These are phyloP conservation scores for Eucalyptus urophylla DNA, from an alignment of 345 rosid species.

Conservation along the genomic window DNA sequence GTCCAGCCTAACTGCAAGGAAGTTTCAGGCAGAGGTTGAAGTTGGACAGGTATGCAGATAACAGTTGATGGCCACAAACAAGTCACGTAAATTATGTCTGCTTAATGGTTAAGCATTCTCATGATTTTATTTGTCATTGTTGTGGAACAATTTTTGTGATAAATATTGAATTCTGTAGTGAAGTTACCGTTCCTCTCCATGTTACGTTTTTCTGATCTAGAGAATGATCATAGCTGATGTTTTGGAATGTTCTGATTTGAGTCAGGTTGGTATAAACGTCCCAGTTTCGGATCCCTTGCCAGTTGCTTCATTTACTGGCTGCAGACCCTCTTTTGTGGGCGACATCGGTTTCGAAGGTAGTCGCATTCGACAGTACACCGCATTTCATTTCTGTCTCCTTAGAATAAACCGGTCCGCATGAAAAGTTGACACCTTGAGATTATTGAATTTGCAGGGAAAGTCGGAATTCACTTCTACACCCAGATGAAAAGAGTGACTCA, in stretches of 20 bases:
- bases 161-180: not conserved
- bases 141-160: not conserved
- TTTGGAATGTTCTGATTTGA: not conserved
- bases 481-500: constrained; percentile 40
- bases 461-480: constrained; percentile 39
- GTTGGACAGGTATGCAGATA: constrained; percentile 64
- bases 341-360: constrained; percentile 41
- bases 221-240: not conserved
- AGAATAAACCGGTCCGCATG: not conserved
- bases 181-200: not conserved
- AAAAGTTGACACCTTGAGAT: not conserved
- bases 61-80: not conserved
- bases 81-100: not conserved
- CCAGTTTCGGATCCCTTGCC: constrained; percentile 31
- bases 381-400: not conserved
- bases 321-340: constrained; percentile 35
- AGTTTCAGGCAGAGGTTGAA: constrained; percentile 84
- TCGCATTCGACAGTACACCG: not conserved
- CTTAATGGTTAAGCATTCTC: not conserved
- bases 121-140: not conserved
- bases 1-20: constrained; percentile 87
- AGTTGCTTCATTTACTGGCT: constrained; percentile 21
- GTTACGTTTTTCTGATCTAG: not conserved
- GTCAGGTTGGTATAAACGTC: constrained; percentile 52
- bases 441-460: constrained; percentile 23